phyloP scores from a whole-genome alignment of 2,329 filamentous ascomycete genomes.

The Fusarium goolgardi region DNA sequence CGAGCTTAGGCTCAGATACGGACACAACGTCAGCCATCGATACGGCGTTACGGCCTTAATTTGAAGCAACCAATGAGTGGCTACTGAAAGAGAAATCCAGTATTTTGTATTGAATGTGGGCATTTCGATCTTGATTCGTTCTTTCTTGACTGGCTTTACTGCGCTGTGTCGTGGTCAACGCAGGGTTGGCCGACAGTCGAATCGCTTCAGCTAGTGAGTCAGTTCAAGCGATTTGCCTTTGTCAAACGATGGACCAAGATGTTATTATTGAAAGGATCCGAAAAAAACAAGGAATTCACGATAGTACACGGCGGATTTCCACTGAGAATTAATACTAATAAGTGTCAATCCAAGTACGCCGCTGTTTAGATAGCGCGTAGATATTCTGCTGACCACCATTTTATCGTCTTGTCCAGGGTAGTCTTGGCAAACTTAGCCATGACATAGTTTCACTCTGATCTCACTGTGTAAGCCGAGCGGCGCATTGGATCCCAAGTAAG shows the following conservation, averaged over 20 bases:
- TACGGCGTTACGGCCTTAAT: neutral
- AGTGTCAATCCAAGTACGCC: neutral
- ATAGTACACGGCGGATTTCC: neutral
- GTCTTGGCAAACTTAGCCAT: conserved; percentile 7
- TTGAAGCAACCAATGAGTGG: neutral
- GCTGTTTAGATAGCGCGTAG: conserved; percentile 30
- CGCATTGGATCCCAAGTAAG: neutral
- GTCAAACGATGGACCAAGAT: neutral
- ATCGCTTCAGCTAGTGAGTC: neutral
- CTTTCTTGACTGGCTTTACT: neutral
- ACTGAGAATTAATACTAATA: neutral
- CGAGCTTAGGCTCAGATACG: conserved; percentile 19
- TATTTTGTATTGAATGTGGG: neutral
- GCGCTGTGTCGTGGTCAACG: neutral
- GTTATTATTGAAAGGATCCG: neutral
- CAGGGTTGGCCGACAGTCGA: neutral
- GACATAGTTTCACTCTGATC: no score
- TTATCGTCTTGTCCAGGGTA: conserved; percentile 11
- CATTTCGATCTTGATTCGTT: neutral
- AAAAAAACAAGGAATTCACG: neutral
- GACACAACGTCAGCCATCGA: conserved; percentile 17
- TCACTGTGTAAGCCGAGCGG: no score
- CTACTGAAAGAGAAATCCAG: neutral
- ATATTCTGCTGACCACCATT: conserved; percentile 25
- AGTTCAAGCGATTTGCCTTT: neutral